phyloP scores from a whole-genome alignment of 371 early-diverging fungal genomes.

The Thermomucor indicae-seudaticae region DNA sequence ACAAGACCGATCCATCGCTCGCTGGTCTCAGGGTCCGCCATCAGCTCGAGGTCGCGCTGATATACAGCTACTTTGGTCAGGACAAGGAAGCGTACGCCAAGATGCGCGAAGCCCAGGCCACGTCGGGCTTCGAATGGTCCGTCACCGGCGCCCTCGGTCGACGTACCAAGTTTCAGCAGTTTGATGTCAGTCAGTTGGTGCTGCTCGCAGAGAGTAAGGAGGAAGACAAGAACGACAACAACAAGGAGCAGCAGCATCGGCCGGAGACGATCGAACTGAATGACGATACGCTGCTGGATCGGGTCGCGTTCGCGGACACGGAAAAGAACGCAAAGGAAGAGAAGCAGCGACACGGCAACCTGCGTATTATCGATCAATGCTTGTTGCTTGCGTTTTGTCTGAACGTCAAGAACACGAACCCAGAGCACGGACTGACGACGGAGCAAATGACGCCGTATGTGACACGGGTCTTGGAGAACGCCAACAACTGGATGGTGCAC shows the following conservation, averaged over 20 bases:
- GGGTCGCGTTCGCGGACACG: constrained; percentile 55
- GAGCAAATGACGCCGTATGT: constrained; percentile 95
- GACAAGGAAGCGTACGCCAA: constrained; percentile 65
- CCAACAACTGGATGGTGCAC: constrained; percentile 96
- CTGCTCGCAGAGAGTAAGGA: constrained; percentile 72
- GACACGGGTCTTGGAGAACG: constrained; percentile 82
- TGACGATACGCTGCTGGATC: constrained; percentile 91
- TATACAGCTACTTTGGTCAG: constrained; percentile 71
- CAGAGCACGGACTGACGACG: constrained; percentile 84
- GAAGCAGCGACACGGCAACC: constrained; percentile 46
- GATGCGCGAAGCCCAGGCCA: constrained; percentile 71
- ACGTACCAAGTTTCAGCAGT: constrained; percentile 90
- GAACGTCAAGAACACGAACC: constrained; percentile 92
- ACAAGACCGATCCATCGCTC: constrained; percentile 1
- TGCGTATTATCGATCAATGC: constrained; percentile 83
- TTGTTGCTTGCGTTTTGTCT: constrained; percentile 85
- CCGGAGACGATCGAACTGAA: constrained; percentile 79
- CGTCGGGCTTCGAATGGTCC: constrained; percentile 76
- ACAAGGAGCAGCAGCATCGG: constrained; percentile 14
- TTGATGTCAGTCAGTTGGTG: constrained; percentile 87
- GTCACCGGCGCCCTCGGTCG: constrained; percentile 87
- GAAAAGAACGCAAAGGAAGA: constrained; percentile 34
- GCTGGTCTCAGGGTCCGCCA: constrained; percentile 57
- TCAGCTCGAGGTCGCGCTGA: constrained; percentile 73
- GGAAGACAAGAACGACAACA: constrained; percentile 27